These are phyloP conservation scores for Phytophthora megakarya DNA, from an alignment of 352 stramenopile genomes.

Conservation along the genomic window DNA sequence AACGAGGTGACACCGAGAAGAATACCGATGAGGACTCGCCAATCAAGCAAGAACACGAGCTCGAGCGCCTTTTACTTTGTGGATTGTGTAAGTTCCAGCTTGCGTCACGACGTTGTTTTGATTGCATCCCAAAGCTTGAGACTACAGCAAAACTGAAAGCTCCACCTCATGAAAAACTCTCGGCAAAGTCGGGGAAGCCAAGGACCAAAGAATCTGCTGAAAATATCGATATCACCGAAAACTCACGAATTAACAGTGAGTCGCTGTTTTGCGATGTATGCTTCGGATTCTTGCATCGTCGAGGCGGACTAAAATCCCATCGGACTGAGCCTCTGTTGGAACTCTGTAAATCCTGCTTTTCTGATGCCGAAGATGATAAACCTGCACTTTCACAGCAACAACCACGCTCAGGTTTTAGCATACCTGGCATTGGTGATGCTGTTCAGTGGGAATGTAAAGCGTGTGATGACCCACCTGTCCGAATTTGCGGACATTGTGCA, in stretches of 20 bases:
- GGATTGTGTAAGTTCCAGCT: constrained; percentile 71
- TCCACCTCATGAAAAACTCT: not conserved
- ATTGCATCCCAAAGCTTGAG: constrained; percentile 37
- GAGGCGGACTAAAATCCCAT: constrained; percentile 50
- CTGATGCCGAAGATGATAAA: constrained; percentile 22
- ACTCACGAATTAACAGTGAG: constrained; percentile 27
- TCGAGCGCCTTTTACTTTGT: constrained; percentile 50
- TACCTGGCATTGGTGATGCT: constrained; percentile 19
- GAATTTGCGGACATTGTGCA: constrained; percentile 55
- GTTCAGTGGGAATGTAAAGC: constrained; percentile 58
- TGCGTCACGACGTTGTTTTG: constrained; percentile 52
- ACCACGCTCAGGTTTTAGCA: not conserved
- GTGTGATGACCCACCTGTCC: constrained; percentile 29
- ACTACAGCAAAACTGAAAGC: not conserved
- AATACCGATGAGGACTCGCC: not conserved
- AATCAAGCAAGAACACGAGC: constrained; percentile 36
- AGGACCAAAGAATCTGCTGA: constrained; percentile 9
- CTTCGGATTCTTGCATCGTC: constrained; percentile 59
- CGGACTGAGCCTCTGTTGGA: constrained; percentile 48
- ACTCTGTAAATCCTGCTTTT: constrained; percentile 44
- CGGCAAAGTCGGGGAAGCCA: constrained; percentile 8
- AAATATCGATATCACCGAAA: not conserved
- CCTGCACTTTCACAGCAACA: constrained; percentile 2
- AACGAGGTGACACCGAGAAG: too few species aligned
- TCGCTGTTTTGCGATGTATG: constrained; percentile 69